Evolutionary conservation across 2,329 filamentous ascomycete genomes (phyloP).

Genomic region (Hypocrella siamensis): DNA sequence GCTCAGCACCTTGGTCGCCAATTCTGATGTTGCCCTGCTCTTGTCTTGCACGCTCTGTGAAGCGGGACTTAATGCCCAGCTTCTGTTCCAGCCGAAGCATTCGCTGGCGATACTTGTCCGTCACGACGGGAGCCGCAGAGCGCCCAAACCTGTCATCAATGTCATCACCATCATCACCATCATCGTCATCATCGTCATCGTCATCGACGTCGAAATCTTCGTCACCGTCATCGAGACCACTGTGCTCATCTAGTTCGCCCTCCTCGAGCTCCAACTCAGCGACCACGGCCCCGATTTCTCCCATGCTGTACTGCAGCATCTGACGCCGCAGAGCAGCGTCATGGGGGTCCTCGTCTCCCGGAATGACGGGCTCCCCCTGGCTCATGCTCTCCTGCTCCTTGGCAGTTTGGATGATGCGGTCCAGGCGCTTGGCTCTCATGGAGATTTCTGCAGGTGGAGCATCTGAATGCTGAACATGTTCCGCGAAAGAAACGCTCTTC

Average conservation of each 20-base stretch:
- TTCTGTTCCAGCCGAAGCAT: slow-evolving; percentile 79
- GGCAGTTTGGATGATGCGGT: slow-evolving; percentile 40
- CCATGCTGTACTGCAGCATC: slow-evolving; percentile 82
- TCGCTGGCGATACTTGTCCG: slow-evolving; percentile 58
- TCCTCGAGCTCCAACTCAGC: slow-evolving; percentile 81
- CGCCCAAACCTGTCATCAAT: slow-evolving; percentile 66
- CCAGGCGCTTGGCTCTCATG: slow-evolving; percentile 29
- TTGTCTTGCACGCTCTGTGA: slow-evolving; percentile 36
- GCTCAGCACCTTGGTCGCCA: slow-evolving; percentile 31
- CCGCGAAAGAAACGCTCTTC: slow-evolving; percentile 48
- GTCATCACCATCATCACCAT: slow-evolving; percentile 45
- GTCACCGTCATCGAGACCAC: slow-evolving; percentile 38
- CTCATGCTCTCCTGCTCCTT: slow-evolving; percentile 35
- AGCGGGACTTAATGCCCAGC: slow-evolving; percentile 42
- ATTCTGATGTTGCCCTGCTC: slow-evolving; percentile 16
- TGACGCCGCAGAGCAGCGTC: slow-evolving; percentile 68
- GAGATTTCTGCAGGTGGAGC: slow-evolving; percentile 14
- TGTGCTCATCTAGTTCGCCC: slow-evolving; percentile 38
- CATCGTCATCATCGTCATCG: slow-evolving; percentile 34
- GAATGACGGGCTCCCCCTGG: slow-evolving; percentile 36
- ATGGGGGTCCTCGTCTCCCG: slow-evolving; percentile 61
- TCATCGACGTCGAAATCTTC: slow-evolving; percentile 32
- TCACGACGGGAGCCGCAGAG: slow-evolving; percentile 49
- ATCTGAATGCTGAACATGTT: slow-evolving; percentile 29
- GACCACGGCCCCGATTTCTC: slow-evolving; percentile 81